Percentiles rank a stretch among this genome's conserved stretches.
phyloP scores from a whole-genome alignment of 2,329 filamentous ascomycete species.

The Fusarium musae region DNA sequence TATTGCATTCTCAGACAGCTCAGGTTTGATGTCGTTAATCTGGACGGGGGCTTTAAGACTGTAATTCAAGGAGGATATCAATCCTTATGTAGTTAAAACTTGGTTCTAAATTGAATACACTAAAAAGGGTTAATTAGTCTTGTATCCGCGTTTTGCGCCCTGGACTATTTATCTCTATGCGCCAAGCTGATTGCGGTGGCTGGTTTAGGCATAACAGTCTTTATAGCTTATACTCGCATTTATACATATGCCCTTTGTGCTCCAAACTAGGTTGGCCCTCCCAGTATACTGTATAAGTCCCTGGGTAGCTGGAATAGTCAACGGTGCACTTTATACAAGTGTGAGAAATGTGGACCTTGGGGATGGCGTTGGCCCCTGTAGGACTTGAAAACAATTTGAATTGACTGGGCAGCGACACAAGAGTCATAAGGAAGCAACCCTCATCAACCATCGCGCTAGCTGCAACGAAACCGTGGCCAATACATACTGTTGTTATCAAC shows the following conservation, averaged over 20 bases:
- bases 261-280: not conserved
- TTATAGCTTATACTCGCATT: not conserved
- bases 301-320: not conserved
- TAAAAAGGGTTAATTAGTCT: fast-evolving
- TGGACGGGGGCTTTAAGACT: not conserved
- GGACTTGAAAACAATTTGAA: not conserved
- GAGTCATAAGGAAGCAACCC: not conserved
- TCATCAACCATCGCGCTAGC: not conserved
- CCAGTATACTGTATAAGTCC: not conserved
- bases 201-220: not conserved
- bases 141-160: not conserved
- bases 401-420: no score
- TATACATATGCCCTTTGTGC: not conserved
- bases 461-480: not conserved
- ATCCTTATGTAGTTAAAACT: not conserved
- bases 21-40: not conserved
- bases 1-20: not conserved
- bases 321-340: not conserved
- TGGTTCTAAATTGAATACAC: not conserved
- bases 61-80: not conserved
- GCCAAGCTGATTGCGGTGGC: not conserved
- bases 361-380: not conserved
- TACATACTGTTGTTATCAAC: not conserved
- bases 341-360: not conserved
- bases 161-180: not conserved